Conservation (phyloP, 331 rosid genomes). For the Rosa hybrid region DNA sequence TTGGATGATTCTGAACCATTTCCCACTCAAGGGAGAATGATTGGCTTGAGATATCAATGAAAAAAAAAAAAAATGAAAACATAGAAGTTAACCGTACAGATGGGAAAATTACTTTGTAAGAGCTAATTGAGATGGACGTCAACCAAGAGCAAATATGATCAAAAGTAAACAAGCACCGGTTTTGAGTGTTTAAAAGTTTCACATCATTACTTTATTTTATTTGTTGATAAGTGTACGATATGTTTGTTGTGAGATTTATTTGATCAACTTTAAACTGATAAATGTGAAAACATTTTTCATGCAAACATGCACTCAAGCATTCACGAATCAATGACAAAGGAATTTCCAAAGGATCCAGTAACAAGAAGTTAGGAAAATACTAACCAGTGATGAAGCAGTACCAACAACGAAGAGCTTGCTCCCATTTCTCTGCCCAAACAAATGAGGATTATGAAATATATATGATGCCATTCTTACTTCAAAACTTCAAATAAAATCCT, state of each 20-base stretch:
- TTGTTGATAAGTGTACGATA: background rate
- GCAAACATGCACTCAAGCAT: background rate
- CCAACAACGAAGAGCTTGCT: slow-evolving; percentile 84
- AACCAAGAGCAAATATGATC: background rate
- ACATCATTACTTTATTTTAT: background rate
- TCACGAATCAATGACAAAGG: background rate
- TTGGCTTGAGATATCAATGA: background rate
- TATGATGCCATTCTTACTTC: slow-evolving; percentile 14
- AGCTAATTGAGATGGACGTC: background rate
- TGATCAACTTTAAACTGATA: background rate
- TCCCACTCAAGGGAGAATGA: background rate
- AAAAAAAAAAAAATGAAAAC: background rate
- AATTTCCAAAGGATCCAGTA: background rate
- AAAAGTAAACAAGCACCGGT: background rate
- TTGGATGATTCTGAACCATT: background rate
- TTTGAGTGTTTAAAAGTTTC: background rate
- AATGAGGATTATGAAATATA: slow-evolving; percentile 22
- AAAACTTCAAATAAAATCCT: slow-evolving; percentile 12
- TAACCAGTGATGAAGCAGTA: slow-evolving; percentile 80
- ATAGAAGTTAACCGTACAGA: background rate
- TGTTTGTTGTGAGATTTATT: background rate
- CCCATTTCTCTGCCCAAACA: slow-evolving; percentile 65
- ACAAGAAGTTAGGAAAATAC: slow-evolving; percentile 32
- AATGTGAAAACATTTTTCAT: background rate
- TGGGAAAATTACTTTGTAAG: background rate